Percentiles rank a stretch among this genome's conserved stretches.
phyloP scores from a whole-genome alignment of 495 filamentous ascomycete species.

The Penicillium canariense region DNA sequence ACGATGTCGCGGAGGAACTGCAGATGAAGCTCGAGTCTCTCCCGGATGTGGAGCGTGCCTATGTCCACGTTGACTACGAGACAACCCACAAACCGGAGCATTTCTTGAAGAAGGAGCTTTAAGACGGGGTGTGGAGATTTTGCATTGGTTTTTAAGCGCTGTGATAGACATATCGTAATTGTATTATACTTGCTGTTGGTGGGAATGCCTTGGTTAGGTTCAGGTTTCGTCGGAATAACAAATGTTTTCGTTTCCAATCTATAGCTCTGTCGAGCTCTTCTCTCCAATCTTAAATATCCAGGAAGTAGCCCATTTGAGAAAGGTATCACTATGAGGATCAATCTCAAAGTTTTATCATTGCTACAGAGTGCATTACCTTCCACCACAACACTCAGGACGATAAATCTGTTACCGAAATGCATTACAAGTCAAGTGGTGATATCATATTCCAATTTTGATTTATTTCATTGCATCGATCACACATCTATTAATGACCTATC shows the following conservation, averaged over 20 bases:
- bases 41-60: slow-evolving; percentile 89
- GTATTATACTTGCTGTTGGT: background rate
- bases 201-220: no score
- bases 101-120: slow-evolving; percentile 62
- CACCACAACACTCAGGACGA: no score
- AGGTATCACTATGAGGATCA: no score
- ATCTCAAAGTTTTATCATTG: no score
- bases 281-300: no score
- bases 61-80: slow-evolving; percentile 98
- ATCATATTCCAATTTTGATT: background rate
- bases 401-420: no score
- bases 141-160: background rate
- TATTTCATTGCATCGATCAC: slow-evolving; percentile 17
- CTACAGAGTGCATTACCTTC: no score
- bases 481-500: slow-evolving; percentile 24
- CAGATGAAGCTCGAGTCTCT: slow-evolving; percentile 93
- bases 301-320: no score
- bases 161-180: background rate
- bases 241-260: no score
- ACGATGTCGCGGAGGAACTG: slow-evolving; percentile 91
- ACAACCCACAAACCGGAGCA: slow-evolving; percentile 92
- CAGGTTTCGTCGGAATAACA: no score
- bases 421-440: no score
- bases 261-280: no score
- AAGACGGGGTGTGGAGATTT: slow-evolving; percentile 5